Base-by-base conservation (phyloP, 495 filamentous ascomycete species). In the Lichenothelia convexa region DNA sequence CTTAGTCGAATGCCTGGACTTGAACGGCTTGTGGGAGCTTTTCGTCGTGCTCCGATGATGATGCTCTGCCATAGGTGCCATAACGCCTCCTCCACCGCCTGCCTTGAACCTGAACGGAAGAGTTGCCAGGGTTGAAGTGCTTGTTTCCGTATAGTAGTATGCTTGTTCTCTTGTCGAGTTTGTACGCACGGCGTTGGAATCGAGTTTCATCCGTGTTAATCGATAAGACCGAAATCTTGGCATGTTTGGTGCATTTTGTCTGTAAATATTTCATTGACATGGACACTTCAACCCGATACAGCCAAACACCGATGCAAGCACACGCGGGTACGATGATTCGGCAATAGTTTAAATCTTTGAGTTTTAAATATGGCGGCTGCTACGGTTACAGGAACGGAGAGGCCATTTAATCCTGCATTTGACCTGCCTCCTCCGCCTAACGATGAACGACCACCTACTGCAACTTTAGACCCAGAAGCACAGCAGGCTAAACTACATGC, bases 1-100 rank as follows among this genome's bases (percentile, higher is more conserved):
- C 55, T 95, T 97, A 30, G 83, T 86, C 4, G 86, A 70, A 63
- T 93, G 81, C 44, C 74, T 70, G 23, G 79, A 79, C 57, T 97
- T 97, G 69, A 83, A 97, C 5, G 77, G 45, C 61, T 97, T 97
- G 57, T 93, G 71, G 46, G 65, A 50, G 30, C 64, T 54, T 63
- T 95, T 95, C 29, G 84, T 91, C 26, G 86, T 94, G 49, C 74
- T 78, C 47, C 87, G 72, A 60, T 97, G 89, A 47, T 87, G 84
- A 51, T 94, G 89, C 43, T 60, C 61, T 15, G 53, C 57, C 33
- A 64, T 58, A 45, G 68, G 64, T 36, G 62, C 58, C 35, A 70
- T 63, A 70, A 75, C 75, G 29, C 7, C 34, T 60, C 65, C 70
- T 59, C 62, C 65, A 51, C 75, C 73, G 56, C 80, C 80, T 42